Conservation (phyloP, 1,284 basidiomycete species). For the Phaffia rhodozyma region DNA sequence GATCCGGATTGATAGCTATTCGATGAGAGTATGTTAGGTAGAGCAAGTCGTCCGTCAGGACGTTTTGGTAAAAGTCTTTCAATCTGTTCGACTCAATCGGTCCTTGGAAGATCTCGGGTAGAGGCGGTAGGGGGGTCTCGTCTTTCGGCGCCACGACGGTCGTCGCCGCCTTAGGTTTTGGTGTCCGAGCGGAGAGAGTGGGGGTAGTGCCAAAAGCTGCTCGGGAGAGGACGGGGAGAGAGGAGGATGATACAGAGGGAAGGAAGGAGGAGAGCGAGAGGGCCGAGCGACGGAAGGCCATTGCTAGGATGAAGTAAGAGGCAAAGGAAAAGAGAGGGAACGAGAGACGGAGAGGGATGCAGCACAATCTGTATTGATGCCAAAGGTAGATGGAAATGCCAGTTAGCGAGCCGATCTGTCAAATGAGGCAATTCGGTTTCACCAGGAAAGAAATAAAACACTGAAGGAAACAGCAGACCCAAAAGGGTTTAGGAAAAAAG, state of each 20-base stretch:
- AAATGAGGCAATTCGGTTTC: no score
- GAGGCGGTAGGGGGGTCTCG: slow-evolving; percentile 1
- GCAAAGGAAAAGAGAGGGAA: background rate
- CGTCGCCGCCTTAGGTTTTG: background rate
- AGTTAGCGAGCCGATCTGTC: no score
- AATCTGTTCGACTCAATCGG: slow-evolving; percentile 62
- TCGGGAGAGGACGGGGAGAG: no score
- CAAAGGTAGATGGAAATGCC: no score
- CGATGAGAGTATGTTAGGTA: slow-evolving; percentile 89
- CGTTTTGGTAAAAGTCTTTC: slow-evolving; percentile 69
- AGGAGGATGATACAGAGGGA: no score
- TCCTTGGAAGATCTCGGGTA: slow-evolving; percentile 36
- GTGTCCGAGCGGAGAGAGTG: no score
- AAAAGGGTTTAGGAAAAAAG: background rate
- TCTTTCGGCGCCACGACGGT: background rate
- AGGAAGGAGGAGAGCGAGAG: no score
- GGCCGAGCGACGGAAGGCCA: no score
- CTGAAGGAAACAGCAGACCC: background rate
- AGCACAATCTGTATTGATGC: background rate
- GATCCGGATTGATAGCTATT: slow-evolving; percentile 28
- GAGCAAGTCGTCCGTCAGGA: slow-evolving; percentile 75
- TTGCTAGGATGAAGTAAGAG: background rate
- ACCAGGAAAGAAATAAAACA: background rate
- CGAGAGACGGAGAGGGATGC: background rate
- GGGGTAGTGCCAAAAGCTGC: no score